Evolutionary conservation across 1,139 yeast genomes (phyloP).

Genomic region (Yamadazyma buinensis): DNA sequence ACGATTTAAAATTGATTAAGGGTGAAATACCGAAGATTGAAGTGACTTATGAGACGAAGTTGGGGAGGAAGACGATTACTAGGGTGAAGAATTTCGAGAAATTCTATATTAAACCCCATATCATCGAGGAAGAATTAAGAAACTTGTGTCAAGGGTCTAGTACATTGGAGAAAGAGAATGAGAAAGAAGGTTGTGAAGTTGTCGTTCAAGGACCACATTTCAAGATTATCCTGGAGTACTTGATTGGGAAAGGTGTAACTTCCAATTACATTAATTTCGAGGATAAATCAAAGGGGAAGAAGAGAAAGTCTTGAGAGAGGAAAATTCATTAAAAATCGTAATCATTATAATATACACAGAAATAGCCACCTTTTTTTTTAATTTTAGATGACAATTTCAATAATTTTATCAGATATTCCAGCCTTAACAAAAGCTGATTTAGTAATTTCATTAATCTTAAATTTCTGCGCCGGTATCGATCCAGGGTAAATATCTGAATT

Average conservation of each 20-base stretch:
- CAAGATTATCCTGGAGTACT: conserved; percentile 50
- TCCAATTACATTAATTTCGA: conserved; percentile 61
- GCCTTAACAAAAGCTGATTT: conserved; percentile 58
- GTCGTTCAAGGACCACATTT: conserved; percentile 91
- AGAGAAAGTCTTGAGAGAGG: conserved; percentile 18
- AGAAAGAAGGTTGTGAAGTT: conserved; percentile 63
- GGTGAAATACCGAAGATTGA: conserved; percentile 70
- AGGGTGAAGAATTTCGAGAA: conserved; percentile 65
- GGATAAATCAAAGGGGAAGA: conserved; percentile 60
- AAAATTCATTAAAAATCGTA: neutral
- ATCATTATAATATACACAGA: no score
- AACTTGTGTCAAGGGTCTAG: conserved; percentile 88
- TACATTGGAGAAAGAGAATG: conserved; percentile 46
- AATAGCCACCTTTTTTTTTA: no score
- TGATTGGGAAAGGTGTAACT: conserved; percentile 67
- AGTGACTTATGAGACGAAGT: conserved; percentile 70
- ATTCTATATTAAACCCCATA: conserved; percentile 62
- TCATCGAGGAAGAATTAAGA: conserved; percentile 65
- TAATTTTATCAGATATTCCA: conserved; percentile 49
- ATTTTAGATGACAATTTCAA: conserved; percentile 48
- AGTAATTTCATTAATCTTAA: conserved; percentile 48
- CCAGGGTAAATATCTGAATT: conserved; percentile 60
- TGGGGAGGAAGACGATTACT: conserved; percentile 81
- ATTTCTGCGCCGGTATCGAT: conserved; percentile 50
- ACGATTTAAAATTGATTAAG: conserved; percentile 31